Percentiles rank a stretch among this genome's conserved stretches.
Conservation (phyloP, 305 asterid genomes). For the Ajuga reptans region DNA sequence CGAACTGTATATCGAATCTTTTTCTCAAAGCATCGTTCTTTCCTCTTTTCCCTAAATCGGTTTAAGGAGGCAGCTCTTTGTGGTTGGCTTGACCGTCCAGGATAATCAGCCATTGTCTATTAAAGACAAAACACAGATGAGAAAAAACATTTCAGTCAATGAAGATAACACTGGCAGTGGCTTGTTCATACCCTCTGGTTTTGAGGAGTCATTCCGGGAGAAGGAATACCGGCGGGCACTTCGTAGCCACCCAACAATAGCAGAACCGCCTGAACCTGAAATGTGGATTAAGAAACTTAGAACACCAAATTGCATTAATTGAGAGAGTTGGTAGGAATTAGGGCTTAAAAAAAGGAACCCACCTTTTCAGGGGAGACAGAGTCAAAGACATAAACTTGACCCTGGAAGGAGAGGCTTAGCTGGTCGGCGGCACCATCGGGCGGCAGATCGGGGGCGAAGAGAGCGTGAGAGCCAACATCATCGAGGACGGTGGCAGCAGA, state of each 20-base stretch:
- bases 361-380: slow-evolving; percentile 96
- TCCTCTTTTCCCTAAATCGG: slow-evolving; percentile 88
- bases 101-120: slow-evolving; percentile 57
- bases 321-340: too few species aligned
- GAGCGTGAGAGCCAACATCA: slow-evolving; percentile 36
- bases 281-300: not conserved
- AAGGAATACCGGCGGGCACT: slow-evolving; percentile 53
- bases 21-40: slow-evolving; percentile 90
- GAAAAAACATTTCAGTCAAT: too few species aligned
- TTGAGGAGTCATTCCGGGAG: slow-evolving; percentile 58
- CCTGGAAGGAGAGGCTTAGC: slow-evolving; percentile 91
- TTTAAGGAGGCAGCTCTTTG: slow-evolving; percentile 89
- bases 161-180: not conserved
- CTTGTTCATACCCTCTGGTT: slow-evolving; percentile 49
- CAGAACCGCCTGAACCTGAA: slow-evolving; percentile 86
- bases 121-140: slow-evolving; percentile 1
- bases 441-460: slow-evolving; percentile 41
- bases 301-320: not conserved
- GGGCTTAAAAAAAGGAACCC: too few species aligned
- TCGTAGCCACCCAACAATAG: slow-evolving; percentile 72
- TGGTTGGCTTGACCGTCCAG: slow-evolving; percentile 75
- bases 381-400: slow-evolving; percentile 82
- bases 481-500: slow-evolving; percentile 26
- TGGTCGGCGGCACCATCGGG: slow-evolving; percentile 58
- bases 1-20: slow-evolving; percentile 89